Evolutionary conservation across 2,329 filamentous ascomycete species (phyloP).

Genomic region (Sporothrix brasiliensis): DNA sequence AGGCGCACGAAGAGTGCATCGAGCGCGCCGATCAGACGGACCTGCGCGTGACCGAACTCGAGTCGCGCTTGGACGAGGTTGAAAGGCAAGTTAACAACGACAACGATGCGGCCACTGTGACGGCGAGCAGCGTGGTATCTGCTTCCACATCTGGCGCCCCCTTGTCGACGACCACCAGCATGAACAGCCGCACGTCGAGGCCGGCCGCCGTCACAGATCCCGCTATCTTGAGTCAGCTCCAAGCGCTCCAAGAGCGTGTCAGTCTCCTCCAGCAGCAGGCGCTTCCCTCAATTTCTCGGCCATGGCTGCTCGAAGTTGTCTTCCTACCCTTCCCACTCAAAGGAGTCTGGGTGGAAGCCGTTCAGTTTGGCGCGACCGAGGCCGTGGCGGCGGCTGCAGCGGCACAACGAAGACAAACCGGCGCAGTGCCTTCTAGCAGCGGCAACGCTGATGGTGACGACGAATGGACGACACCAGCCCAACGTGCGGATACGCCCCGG

Average conservation of each 20-base stretch:
- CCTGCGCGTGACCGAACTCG: conserved; percentile 68
- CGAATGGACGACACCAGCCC: conserved; percentile 57
- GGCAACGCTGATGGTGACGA: conserved; percentile 41
- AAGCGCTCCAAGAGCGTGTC: conserved; percentile 23
- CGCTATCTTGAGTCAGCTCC: conserved; percentile 55
- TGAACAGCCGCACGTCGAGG: not conserved
- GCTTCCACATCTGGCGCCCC: conserved; percentile 48
- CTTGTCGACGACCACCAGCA: conserved; percentile 14
- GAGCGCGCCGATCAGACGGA: conserved; percentile 70
- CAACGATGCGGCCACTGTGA: conserved; percentile 52
- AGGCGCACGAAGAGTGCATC: conserved; percentile 68
- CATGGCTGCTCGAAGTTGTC: conserved; percentile 77
- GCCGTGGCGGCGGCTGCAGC: conserved; percentile 32
- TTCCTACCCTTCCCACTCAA: conserved; percentile 70
- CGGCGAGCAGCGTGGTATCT: conserved; percentile 52
- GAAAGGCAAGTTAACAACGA: conserved; percentile 56
- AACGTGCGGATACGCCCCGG: conserved; percentile 54
- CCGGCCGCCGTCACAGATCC: conserved; percentile 43
- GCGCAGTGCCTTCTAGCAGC: conserved; percentile 36
- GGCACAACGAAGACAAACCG: conserved; percentile 40
- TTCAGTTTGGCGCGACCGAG: conserved; percentile 50
- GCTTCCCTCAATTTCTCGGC: conserved; percentile 62
- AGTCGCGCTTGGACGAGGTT: conserved; percentile 63
- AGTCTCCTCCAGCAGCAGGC: conserved; percentile 41
- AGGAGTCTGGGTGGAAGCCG: conserved; percentile 56